Evolutionary conservation across 176 grass and related monocot genomes (phyloP).

Genomic region (Phyllostachys edulis): DNA sequence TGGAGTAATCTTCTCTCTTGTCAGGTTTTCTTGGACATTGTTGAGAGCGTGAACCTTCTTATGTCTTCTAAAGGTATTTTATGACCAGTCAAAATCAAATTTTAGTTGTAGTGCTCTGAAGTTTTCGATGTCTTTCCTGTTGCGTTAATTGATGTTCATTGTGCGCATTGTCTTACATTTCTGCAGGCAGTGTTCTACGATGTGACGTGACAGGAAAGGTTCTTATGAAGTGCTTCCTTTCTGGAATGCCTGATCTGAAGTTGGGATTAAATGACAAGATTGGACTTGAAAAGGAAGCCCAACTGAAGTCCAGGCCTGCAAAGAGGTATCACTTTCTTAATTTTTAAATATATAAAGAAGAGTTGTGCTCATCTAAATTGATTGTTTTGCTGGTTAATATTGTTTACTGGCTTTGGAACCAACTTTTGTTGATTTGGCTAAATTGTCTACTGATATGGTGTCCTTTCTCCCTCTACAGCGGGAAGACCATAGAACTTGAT

Average conservation of each 20-base stretch:
- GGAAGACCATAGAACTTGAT: slow-evolving; percentile 98
- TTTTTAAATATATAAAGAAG: slow-evolving; percentile 21
- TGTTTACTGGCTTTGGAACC: background rate
- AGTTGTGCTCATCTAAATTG: background rate
- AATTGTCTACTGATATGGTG: background rate
- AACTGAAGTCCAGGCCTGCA: slow-evolving; percentile 89
- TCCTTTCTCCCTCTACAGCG: slow-evolving; percentile 52
- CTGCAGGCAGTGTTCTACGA: slow-evolving; percentile 87
- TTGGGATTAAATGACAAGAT: slow-evolving; percentile 98
- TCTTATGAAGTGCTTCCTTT: slow-evolving; percentile 99
- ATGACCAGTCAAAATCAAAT: background rate
- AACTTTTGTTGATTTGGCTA: background rate
- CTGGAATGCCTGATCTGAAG: slow-evolving; percentile 99
- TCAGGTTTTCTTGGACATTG: slow-evolving; percentile 99
- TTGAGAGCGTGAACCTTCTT: slow-evolving; percentile 99
- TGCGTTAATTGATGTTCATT: slow-evolving; percentile 17
- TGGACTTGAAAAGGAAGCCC: slow-evolving; percentile 96
- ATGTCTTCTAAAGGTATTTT: slow-evolving; percentile 98
- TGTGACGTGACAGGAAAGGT: slow-evolving; percentile 98
- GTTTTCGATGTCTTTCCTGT: slow-evolving; percentile 8
- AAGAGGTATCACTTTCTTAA: slow-evolving; percentile 58
- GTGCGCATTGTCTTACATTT: slow-evolving; percentile 22
- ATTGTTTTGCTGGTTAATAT: slow-evolving; percentile 31
- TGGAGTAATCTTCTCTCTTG: slow-evolving; percentile 28
- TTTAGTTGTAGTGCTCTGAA: background rate